Evolutionary conservation across 768 basidiomycete species (phyloP).

Genomic region (Amanita exitialis): DNA sequence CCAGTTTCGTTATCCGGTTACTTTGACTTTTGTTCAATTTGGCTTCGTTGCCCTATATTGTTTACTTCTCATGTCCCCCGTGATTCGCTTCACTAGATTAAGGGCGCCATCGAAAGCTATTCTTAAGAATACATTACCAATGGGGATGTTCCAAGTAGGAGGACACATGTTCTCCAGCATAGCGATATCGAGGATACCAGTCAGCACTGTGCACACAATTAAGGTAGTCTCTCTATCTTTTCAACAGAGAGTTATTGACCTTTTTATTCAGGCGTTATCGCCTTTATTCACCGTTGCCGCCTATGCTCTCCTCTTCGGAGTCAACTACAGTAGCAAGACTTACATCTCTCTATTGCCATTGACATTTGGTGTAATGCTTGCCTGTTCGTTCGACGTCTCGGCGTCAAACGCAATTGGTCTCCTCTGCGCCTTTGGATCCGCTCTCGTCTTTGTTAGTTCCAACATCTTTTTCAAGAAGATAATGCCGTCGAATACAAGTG

Average conservation of each 20-base stretch:
- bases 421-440: constrained; percentile 95
- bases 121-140: constrained; percentile 73
- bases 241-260: neutral
- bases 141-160: constrained; percentile 96
- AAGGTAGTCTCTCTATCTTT: constrained; percentile 51
- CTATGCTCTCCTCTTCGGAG: constrained; percentile 88
- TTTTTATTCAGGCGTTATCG: constrained; percentile 67
- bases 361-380: constrained; percentile 95
- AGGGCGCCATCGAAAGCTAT: constrained; percentile 67
- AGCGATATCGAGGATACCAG: constrained; percentile 92
- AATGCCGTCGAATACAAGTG: constrained; percentile 58
- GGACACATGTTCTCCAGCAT: constrained; percentile 98
- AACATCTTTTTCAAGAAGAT: constrained; percentile 99
- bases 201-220: constrained; percentile 97
- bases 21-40: constrained; percentile 96
- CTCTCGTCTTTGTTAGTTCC: constrained; percentile 92
- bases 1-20: constrained; percentile 90
- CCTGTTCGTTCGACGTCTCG: constrained; percentile 88
- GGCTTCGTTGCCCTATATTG: constrained; percentile 88
- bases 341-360: constrained; percentile 93
- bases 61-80: constrained; percentile 72
- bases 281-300: constrained; percentile 96
- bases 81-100: constrained; percentile 54
- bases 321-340: constrained; percentile 85
- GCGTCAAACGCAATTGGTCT: constrained; percentile 79